Base-by-base conservation (phyloP, 2,329 filamentous ascomycete genomes). In the Arthrobotrys megalospora region DNA sequence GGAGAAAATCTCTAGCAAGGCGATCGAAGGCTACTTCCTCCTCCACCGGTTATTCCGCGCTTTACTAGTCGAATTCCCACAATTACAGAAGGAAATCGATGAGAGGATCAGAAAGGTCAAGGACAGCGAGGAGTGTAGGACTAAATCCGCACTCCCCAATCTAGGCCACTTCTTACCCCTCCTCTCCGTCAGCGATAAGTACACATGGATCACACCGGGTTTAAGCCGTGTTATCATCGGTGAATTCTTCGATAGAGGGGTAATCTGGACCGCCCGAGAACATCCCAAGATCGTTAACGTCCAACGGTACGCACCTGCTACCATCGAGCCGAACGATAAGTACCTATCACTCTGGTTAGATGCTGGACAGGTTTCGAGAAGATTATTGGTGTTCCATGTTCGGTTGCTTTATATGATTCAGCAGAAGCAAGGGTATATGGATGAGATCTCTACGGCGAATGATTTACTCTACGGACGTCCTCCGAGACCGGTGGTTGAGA, bases 1-100 rank as follows among this genome's bases (percentile, higher is more conserved):
- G 0, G 73, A 77, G n/a, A 63, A 43, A 8, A 70, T 77, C 24
- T 77, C 73, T 19, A 77, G 65, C 19, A 77, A 77, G 43, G 73
- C 73, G 24, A 70, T 77, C 16, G 73, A 77, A 36, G 73, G 73
- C 21, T 77, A 77, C n/a, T 77, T 77, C 41, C 47, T 77, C 28
- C 60, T 77, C 8, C 73, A 77, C 34, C 58, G 73, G 3, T 19
- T 77, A 8, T 77, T 77, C 60, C 62, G 60, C 38, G 73, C 73
- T 6, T 32, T 77, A 36, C 41, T 77, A 21, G 24, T 41, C 12
- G 73, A 77, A 24, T 77, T 52, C 32, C 66, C 73, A 14, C 58
- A 77, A 14, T 32, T 77, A 19, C 73, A 77, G 41, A 28, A 14
- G 1, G 73, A 77, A 32, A 50, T 77, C 16, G 66, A 77, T 12